Evolutionary conservation across 306 rosid genomes (phyloP).

Genomic region (barrel medic (Medicago truncatula)): MtrunA17r5.0-ANR NC_053042.1:8913501-8914000

Average conservation of each 20-base stretch:
- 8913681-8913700: slow-evolving; percentile 36
- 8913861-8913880: not conserved
- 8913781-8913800: not conserved
- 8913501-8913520: too few relatives aligned
- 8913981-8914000: not conserved
- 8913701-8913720: slow-evolving; percentile 26
- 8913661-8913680: slow-evolving; percentile 40
- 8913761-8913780: not conserved
- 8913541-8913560: not conserved
- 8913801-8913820: not conserved
- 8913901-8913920: not conserved
- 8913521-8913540: not conserved
- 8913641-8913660: not conserved
- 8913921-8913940: not conserved
- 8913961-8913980: not conserved
- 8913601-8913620: slow-evolving; percentile 48
- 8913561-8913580: slow-evolving; percentile 12
- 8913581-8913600: slow-evolving; percentile 89
- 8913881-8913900: not conserved
- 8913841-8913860: not conserved
- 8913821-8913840: not conserved
- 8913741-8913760: slow-evolving; percentile 34
- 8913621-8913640: slow-evolving; percentile 37
- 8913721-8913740: slow-evolving; percentile 23
- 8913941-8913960: not conserved